Conservation (phyloP, 2,329 filamentous ascomycete species). For the Fonsecaea pedrosoi region DNA sequence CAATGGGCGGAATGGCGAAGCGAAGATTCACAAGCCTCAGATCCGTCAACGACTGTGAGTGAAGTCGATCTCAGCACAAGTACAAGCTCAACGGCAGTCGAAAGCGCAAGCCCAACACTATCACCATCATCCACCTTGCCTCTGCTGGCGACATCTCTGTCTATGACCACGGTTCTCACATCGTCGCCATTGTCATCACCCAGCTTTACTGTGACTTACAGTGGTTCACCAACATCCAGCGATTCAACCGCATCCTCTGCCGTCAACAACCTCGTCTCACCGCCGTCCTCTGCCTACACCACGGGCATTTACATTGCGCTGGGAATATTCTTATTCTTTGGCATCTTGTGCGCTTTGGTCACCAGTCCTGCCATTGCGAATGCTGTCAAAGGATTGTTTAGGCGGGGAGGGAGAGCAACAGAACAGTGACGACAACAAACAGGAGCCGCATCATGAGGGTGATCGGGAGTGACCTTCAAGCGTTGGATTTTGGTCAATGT, state of each 20-base stretch:
- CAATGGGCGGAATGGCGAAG: neutral
- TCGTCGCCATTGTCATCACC: neutral
- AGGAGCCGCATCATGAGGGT: neutral
- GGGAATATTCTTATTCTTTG: conserved; percentile 25
- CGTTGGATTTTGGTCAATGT: neutral
- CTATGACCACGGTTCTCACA: neutral
- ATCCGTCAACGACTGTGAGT: conserved; percentile 1
- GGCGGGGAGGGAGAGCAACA: neutral
- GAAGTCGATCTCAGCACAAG: neutral
- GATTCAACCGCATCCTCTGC: conserved; percentile 1
- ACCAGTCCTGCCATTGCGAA: conserved; percentile 6
- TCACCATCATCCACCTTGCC: neutral
- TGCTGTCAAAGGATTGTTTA: neutral
- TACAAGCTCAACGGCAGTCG: neutral
- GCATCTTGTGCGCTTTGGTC: conserved; percentile 22
- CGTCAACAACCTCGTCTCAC: conserved; percentile 9
- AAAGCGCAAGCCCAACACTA: neutral
- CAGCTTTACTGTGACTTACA: neutral
- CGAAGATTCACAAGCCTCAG: neutral
- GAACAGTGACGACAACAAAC: neutral
- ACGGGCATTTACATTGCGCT: conserved; percentile 26
- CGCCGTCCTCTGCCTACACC: conserved; percentile 11
- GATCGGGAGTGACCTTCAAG: neutral
- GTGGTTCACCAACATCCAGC: neutral
- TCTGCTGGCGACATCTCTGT: neutral